phyloP scores from a whole-genome alignment of 306 rosid species.

The Vicia villosa region DNA sequence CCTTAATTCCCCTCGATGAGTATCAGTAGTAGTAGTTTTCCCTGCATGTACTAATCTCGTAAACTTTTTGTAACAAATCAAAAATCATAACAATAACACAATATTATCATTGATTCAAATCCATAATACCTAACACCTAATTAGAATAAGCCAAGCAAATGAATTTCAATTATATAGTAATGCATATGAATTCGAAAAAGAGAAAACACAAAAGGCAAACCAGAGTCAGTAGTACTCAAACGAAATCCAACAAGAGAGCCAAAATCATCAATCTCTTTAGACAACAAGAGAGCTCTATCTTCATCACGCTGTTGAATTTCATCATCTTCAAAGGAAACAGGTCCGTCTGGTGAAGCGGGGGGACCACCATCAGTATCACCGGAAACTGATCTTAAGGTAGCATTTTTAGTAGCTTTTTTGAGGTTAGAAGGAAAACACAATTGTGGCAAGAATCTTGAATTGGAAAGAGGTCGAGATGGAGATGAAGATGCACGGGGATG shows the following conservation, averaged over 20 bases:
- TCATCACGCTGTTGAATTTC: conserved; percentile 8
- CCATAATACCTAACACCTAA: no score
- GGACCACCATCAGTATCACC: neutral
- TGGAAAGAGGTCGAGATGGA: conserved; percentile 18
- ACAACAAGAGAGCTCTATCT: conserved; percentile 37
- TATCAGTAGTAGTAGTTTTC: neutral
- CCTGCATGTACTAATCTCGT: conserved; percentile 36
- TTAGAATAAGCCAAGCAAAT: neutral
- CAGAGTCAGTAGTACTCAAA: conserved; percentile 43
- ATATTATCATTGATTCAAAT: neutral
- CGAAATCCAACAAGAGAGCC: conserved; percentile 58
- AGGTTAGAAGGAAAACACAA: conserved; percentile 31
- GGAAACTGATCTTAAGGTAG: conserved; percentile 41
- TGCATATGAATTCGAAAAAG: neutral
- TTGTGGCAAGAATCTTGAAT: conserved; percentile 24
- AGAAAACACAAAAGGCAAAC: conserved; percentile 28
- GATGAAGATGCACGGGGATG: conserved; percentile 28
- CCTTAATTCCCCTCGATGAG: conserved; percentile 28
- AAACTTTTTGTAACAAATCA: conserved; percentile 12
- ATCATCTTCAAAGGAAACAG: conserved; percentile 40
- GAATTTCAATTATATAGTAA: neutral
- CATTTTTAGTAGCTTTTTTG: conserved; percentile 27
- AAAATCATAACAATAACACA: conserved; percentile 11
- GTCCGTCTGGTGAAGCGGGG: conserved; percentile 36
- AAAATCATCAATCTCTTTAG: conserved; percentile 49